These are phyloP conservation scores for Crassisporium funariophilum DNA, from an alignment of 768 basidiomycete genomes.

Conservation along the genomic window DNA sequence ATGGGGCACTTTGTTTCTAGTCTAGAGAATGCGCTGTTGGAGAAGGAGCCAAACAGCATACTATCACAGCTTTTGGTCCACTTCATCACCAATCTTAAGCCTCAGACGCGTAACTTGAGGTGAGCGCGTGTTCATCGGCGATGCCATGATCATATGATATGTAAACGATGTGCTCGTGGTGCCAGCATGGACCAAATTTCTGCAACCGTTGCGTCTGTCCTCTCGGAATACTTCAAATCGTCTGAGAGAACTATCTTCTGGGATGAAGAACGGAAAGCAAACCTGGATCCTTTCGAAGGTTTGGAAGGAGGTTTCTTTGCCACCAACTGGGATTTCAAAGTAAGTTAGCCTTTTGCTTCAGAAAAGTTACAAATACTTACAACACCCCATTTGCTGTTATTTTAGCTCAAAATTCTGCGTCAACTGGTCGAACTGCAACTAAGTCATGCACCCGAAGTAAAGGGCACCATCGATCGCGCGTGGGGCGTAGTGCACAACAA, in stretches of 20 bases:
- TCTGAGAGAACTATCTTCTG: conserved; percentile 80
- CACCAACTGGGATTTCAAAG: conserved; percentile 83
- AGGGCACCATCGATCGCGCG: conserved; percentile 75
- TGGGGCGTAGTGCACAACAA: conserved; percentile 87
- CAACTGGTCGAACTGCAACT: conserved; percentile 87
- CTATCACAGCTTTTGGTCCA: conserved; percentile 72
- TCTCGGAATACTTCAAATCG: conserved; percentile 72
- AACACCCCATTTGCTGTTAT: conserved; percentile 3
- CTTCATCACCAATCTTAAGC: conserved; percentile 81
- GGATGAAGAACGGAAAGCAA: conserved; percentile 66
- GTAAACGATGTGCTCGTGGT: conserved; percentile 34
- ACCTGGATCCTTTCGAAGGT: conserved; percentile 73
- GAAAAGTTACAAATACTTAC: conserved; percentile 18
- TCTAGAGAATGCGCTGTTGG: conserved; percentile 78
- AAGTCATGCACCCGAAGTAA: conserved; percentile 66
- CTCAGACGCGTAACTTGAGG: conserved; percentile 90
- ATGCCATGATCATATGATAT: conserved; percentile 24
- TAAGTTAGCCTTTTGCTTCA: conserved; percentile 40
- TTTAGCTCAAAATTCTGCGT: conserved; percentile 79
- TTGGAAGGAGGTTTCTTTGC: conserved; percentile 76
- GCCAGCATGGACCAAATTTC: conserved; percentile 81
- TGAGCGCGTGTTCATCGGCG: conserved; percentile 45
- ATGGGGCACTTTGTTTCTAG: conserved; percentile 41
- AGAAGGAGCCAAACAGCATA: conserved; percentile 69
- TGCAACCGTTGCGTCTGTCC: conserved; percentile 65